phyloP scores from a whole-genome alignment of 2,329 filamentous ascomycete species.

The Talaromyces sp. region DNA sequence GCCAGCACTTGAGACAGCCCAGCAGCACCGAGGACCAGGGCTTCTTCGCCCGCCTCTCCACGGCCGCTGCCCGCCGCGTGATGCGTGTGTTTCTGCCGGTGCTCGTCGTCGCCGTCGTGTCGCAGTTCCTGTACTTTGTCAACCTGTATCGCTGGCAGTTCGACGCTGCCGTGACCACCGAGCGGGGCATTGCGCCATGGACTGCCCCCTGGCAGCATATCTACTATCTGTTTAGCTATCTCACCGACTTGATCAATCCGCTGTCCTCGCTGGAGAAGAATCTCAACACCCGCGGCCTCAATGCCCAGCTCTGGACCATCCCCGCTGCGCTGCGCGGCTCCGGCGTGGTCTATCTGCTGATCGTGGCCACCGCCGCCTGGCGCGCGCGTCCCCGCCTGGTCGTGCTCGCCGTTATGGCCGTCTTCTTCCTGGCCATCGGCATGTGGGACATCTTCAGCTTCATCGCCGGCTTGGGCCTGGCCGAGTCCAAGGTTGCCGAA shows the following conservation, averaged over 20 bases:
- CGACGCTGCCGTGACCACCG: background rate
- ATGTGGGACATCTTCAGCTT: conserved; percentile 9
- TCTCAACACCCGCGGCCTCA: conserved; percentile 12
- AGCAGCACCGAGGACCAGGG: background rate
- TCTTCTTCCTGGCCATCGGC: conserved; percentile 1
- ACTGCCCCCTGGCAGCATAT: conserved; percentile 1
- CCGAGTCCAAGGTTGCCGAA: conserved; percentile 4
- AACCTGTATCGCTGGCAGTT: conserved; percentile 12
- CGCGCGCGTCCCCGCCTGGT: background rate
- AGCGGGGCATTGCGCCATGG: conserved; percentile 1
- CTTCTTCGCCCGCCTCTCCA: conserved; percentile 6
- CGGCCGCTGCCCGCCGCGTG: conserved; percentile 22
- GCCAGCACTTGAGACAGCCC: background rate
- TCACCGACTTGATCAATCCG: conserved; percentile 2
- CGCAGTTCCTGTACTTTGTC: conserved; percentile 17
- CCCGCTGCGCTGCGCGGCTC: conserved; percentile 21
- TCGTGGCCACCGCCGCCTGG: conserved; percentile 5
- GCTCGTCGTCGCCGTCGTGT: conserved; percentile 18
- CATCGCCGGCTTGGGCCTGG: conserved; percentile 5
- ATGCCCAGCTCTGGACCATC: conserved; percentile 22
- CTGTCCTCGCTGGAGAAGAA: background rate
- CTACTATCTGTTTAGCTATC: background rate
- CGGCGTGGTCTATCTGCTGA: conserved; percentile 16
- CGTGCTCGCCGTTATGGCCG: background rate
- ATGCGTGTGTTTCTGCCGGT: conserved; percentile 29